Evolutionary conservation across 225 moss, liverwort and hornwort genomes (phyloP), one percentile per base, ranked within the genome.

Genomic region (Pseudoscleropodium purum): DNA sequence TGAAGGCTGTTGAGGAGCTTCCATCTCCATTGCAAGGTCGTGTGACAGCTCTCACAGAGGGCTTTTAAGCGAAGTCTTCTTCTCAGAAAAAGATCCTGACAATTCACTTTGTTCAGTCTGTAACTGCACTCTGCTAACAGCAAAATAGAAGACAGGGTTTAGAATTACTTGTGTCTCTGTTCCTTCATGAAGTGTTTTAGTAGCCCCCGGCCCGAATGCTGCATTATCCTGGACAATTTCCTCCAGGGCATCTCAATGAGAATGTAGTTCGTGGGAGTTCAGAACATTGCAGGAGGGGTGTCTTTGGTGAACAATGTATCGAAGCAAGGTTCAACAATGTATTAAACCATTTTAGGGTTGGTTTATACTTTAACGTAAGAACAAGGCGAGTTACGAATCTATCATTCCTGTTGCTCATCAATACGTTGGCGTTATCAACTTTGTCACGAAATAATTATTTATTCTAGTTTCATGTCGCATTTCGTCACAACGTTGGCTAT

Each of bases 21-120:
- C 98, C 98, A 82, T 88, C 95, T 81, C 90, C 92, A 51, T 90
- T 98, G 62, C 95, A 92, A 90, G 95, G 93, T 72, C 93, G 98
- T 72, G 96, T 97, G 87, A 79, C 90, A 93, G 94, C 95, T 61
- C 92, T 98, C 24, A 94, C 95, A 81, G 95, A 98, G 79, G 97
- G 98, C 23, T 97, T 97, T 93, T 91, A 77, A 86, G 70, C 25
- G 80, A 39, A 85, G 62, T 24, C 49, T 82, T 79, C 37, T 20
- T 63, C 68, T 81, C 6, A 33, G 81, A 37, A 62, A 29, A 30
- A 37, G 31, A 61, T 20, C 61, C 43, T n/a, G 64, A 18, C 36
- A 43, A 61, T 76, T 60, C 51, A n/a, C 68, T 76, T 82, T 18
- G 47, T 33, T 72, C 68, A 36, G 37, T 77, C 43, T 68, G 7